Conservation (phyloP, 2,329 filamentous ascomycete species). For the Alternaria infectoria region DNA sequence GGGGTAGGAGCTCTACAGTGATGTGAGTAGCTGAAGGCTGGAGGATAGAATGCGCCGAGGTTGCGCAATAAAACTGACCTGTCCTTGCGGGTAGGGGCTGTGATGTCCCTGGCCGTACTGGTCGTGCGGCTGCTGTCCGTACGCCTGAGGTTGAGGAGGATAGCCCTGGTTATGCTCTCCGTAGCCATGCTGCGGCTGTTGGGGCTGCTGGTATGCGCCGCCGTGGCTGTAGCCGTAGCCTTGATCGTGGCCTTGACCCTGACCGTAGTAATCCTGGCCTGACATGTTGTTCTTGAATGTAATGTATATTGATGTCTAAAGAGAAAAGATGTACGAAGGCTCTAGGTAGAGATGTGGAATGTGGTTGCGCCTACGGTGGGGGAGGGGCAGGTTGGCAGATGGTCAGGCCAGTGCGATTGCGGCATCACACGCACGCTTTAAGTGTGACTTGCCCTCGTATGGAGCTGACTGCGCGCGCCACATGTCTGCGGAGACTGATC, state of each 20-base stretch:
- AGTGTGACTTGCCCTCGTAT: slow-evolving; percentile 21
- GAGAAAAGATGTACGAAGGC: background rate
- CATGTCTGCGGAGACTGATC: slow-evolving; percentile 12
- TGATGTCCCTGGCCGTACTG: slow-evolving; percentile 33
- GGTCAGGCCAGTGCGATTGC: slow-evolving; percentile 22
- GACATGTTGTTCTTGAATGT: slow-evolving; percentile 19
- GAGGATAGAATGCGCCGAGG: slow-evolving; percentile 14
- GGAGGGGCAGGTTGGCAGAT: slow-evolving; percentile 25
- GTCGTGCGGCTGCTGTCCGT: slow-evolving; percentile 36
- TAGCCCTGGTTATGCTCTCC: slow-evolving; percentile 30
- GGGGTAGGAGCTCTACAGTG: slow-evolving; percentile 34
- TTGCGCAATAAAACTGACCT: slow-evolving; percentile 22
- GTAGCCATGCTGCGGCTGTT: slow-evolving; percentile 30
- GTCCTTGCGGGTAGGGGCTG: slow-evolving; percentile 21
- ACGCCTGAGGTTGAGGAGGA: slow-evolving; percentile 28
- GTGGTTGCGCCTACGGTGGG: slow-evolving; percentile 22
- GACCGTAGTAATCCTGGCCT: slow-evolving; percentile 45
- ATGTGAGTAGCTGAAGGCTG: slow-evolving; percentile 16
- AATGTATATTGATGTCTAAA: background rate
- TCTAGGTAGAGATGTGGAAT: slow-evolving; percentile 10
- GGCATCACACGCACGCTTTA: slow-evolving; percentile 31
- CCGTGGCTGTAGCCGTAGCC: slow-evolving; percentile 34
- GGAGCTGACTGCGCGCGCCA: slow-evolving; percentile 23
- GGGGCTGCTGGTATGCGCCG: slow-evolving; percentile 23
- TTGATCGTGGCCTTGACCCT: slow-evolving; percentile 21